Evolutionary conservation across 352 stramenopile genomes (phyloP).

Genomic region (Globisporangium recalcitrans): DNA sequence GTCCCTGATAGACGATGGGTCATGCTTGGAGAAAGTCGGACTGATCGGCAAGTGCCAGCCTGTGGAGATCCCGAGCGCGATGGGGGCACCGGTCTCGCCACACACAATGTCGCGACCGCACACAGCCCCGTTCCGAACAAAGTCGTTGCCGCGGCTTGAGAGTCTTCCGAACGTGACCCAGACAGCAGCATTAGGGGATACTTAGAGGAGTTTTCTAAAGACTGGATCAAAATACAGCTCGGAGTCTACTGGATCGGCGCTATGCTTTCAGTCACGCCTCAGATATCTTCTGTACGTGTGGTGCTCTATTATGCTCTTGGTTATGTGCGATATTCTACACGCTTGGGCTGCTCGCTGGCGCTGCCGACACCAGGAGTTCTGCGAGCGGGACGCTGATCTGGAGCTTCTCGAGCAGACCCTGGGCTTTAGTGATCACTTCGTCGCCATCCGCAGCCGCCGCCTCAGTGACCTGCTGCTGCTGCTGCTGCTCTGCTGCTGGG

Average conservation of each 20-base stretch:
- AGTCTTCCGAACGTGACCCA: not conserved
- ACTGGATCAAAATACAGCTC: not conserved
- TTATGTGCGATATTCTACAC: not conserved
- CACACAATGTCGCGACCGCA: slow-evolving; percentile 28
- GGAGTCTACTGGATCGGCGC: not conserved
- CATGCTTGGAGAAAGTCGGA: slow-evolving; percentile 35
- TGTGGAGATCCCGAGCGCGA: slow-evolving; percentile 20
- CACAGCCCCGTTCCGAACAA: slow-evolving; percentile 43
- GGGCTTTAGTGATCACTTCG: not conserved
- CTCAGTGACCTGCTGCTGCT: not conserved
- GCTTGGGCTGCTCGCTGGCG: not conserved
- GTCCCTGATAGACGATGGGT: slow-evolving; percentile 24
- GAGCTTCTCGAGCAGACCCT: slow-evolving; percentile 7
- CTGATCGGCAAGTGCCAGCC: slow-evolving; percentile 33
- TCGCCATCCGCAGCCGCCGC: not conserved
- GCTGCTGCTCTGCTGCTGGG: not conserved
- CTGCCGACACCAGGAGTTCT: not conserved
- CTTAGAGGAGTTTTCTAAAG: not conserved
- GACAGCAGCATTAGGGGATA: not conserved
- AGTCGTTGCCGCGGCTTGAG: slow-evolving; percentile 43
- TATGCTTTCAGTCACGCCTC: not conserved
- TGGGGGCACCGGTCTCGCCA: not conserved
- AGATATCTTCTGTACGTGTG: not conserved
- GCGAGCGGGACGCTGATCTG: not conserved
- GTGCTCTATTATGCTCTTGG: not conserved